These are phyloP conservation scores for Apiospora phragmitis DNA, from an alignment of 2,329 filamentous ascomycete species.

Conservation along the genomic window DNA sequence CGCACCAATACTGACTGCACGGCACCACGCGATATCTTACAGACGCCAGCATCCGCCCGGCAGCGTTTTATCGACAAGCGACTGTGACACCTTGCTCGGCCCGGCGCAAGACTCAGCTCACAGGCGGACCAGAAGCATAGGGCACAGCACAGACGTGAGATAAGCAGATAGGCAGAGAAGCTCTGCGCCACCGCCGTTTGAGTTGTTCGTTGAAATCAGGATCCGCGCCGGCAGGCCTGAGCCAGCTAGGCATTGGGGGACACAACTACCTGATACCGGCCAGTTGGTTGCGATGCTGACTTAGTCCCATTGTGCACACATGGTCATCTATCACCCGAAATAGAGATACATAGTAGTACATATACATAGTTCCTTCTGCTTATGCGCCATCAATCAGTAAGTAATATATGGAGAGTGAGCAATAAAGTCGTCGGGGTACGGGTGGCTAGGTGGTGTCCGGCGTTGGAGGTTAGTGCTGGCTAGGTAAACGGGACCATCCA, in stretches of 20 bases:
- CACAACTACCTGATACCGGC: neutral
- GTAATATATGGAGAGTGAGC: slow-evolving; percentile 2
- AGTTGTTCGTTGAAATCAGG: neutral
- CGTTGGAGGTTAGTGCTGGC: neutral
- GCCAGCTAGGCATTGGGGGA: neutral
- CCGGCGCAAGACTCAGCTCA: neutral
- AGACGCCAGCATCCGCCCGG: neutral
- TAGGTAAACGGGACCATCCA: neutral
- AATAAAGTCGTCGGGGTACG: neutral
- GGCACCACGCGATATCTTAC: neutral
- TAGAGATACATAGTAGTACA: neutral
- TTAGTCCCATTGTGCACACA: neutral
- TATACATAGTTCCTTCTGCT: neutral
- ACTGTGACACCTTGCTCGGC: slow-evolving; percentile 6
- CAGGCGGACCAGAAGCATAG: neutral
- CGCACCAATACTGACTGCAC: neutral
- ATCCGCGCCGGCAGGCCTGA: neutral
- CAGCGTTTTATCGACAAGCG: neutral
- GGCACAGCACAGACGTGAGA: neutral
- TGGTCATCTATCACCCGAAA: neutral
- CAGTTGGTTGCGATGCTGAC: neutral
- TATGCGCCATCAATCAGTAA: neutral
- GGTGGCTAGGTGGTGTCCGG: neutral
- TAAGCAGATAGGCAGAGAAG: neutral
- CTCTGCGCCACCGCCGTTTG: neutral